These are phyloP conservation scores for Acrocalymma vagum DNA, from an alignment of 2,329 filamentous ascomycete species.

Conservation along the genomic window DNA sequence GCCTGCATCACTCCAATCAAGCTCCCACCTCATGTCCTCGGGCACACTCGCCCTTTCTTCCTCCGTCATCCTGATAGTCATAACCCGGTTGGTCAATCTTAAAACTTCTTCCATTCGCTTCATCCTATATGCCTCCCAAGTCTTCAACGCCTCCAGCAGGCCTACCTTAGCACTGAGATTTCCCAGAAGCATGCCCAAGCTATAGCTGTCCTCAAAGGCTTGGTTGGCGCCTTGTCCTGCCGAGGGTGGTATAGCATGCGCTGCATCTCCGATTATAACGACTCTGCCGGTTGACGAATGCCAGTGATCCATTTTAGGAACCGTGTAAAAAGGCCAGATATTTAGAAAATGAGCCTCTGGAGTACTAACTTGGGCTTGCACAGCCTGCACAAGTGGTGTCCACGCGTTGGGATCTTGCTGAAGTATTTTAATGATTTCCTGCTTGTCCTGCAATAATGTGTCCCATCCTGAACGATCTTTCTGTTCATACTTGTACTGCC, in stretches of 20 bases:
- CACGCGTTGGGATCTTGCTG: conserved; percentile 10
- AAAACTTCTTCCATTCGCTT: not conserved
- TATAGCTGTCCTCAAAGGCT: conserved; percentile 62
- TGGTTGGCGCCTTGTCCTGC: conserved; percentile 67
- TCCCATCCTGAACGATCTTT: conserved; percentile 43
- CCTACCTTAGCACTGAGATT: conserved; percentile 3
- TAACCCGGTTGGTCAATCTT: conserved; percentile 2
- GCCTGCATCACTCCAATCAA: conserved; percentile 1
- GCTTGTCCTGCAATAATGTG: conserved; percentile 38
- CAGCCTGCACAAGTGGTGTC: conserved; percentile 12
- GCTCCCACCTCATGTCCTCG: conserved; percentile 2
- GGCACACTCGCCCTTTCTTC: conserved; percentile 4
- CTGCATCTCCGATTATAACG: conserved; percentile 66
- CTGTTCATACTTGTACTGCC: conserved; percentile 39
- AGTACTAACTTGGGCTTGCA: conserved; percentile 1
- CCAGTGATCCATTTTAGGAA: conserved; percentile 46
- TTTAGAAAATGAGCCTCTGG: conserved; percentile 7
- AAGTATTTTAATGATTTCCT: conserved; percentile 13
- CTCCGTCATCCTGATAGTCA: conserved; percentile 4
- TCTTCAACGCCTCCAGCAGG: not conserved
- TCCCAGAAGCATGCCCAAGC: conserved; percentile 10
- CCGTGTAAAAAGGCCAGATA: conserved; percentile 24
- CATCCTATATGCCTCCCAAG: conserved; percentile 3
- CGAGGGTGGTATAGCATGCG: conserved; percentile 68
- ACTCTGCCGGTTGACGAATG: conserved; percentile 53